A percentile compares a stretch with the other conserved stretches of the same genome.
phyloP scores from a whole-genome alignment of 139 green algal genomes.

The Chlorella sp. region DNA sequence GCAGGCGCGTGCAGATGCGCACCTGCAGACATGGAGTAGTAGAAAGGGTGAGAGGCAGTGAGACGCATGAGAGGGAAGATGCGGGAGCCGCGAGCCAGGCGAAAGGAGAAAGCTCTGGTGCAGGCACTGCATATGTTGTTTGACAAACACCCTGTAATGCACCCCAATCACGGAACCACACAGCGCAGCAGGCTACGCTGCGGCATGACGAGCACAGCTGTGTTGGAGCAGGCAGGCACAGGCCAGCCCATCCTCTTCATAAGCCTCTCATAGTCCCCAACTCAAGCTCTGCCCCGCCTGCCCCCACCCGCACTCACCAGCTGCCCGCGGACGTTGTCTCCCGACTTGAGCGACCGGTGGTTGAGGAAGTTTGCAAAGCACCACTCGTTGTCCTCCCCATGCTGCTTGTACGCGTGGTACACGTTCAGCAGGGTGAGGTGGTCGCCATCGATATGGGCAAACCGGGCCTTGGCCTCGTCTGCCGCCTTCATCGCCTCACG shows the following conservation, averaged over 20 bases:
- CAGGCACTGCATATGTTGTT: neutral
- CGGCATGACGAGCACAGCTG: neutral
- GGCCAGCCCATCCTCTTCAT: neutral
- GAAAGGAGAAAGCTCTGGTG: neutral
- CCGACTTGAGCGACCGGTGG: slow-evolving; percentile 87
- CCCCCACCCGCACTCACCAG: slow-evolving; percentile 64
- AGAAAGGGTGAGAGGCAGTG: neutral
- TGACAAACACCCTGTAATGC: neutral
- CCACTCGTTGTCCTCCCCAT: slow-evolving; percentile 85
- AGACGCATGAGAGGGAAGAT: neutral
- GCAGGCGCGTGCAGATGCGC: slow-evolving; percentile 78
- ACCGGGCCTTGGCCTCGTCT: slow-evolving; percentile 95
- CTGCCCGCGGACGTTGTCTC: slow-evolving; percentile 95
- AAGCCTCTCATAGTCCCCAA: neutral
- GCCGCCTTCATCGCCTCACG: slow-evolving; percentile 88
- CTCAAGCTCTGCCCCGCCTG: neutral
- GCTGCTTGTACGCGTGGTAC: slow-evolving; percentile 98
- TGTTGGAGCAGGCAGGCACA: neutral
- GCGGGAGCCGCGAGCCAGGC: neutral
- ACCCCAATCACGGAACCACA: neutral
- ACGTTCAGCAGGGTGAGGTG: slow-evolving; percentile 99
- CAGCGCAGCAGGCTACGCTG: neutral
- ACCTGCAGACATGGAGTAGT: slow-evolving; percentile 36
- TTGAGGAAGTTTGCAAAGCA: slow-evolving; percentile 99
- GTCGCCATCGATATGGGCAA: slow-evolving; percentile 97